Evolutionary conservation across 2,329 filamentous ascomycete species (phyloP).

Genomic region (Fusarium pseudoanthophilum): DNA sequence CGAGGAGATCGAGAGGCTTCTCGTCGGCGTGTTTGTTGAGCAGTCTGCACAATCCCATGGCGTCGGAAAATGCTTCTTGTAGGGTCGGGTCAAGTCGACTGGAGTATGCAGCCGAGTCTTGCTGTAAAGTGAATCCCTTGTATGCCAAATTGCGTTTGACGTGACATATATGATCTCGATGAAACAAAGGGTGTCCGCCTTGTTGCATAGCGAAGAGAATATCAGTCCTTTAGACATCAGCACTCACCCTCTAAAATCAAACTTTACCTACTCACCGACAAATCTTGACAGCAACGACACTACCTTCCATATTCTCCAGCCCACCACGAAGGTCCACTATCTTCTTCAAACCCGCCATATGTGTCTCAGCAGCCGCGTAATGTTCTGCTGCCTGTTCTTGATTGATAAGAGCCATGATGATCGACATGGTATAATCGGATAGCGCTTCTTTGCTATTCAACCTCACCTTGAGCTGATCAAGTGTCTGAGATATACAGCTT

Average conservation of each 20-base stretch:
- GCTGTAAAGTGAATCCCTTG: neutral
- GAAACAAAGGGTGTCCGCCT: neutral
- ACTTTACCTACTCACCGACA: neutral
- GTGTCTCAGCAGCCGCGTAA: neutral
- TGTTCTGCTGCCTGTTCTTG: conserved; percentile 3
- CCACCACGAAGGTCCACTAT: conserved; percentile 10
- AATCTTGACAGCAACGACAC: neutral
- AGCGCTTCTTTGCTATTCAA: neutral
- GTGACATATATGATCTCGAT: neutral
- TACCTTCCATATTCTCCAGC: neutral
- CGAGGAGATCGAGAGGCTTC: neutral
- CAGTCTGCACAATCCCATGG: neutral
- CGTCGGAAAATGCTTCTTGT: neutral
- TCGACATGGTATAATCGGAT: neutral
- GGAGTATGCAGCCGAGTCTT: accelerated
- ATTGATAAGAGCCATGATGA: conserved; percentile 2
- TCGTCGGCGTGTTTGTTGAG: neutral
- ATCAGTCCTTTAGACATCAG: neutral
- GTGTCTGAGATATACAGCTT: conserved; percentile 3
- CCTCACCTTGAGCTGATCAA: neutral
- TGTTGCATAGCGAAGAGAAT: conserved; percentile 11
- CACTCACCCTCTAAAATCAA: accelerated
- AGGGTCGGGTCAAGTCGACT: accelerated
- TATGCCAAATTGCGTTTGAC: accelerated
- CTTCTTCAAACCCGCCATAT: neutral